These are phyloP conservation scores for Cytospora schulzeri DNA, from an alignment of 2,329 filamentous ascomycete species.

Conservation along the genomic window DNA sequence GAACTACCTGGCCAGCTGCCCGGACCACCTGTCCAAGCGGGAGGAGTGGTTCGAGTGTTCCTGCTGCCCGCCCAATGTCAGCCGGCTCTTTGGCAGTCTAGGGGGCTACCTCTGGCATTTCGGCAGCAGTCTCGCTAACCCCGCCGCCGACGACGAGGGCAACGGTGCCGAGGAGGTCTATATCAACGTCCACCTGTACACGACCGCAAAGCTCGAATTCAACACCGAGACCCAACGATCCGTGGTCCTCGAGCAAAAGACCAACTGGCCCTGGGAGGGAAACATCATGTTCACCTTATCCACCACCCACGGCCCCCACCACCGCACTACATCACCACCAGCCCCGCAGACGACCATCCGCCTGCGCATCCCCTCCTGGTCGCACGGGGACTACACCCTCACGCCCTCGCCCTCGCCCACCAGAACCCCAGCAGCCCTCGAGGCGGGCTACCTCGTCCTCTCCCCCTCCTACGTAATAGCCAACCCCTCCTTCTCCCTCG, in stretches of 20 bases:
- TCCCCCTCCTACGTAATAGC: slow-evolving; percentile 42
- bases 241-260: slow-evolving; percentile 50
- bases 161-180: slow-evolving; percentile 34
- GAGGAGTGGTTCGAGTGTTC: slow-evolving; percentile 61
- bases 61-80: slow-evolving; percentile 63
- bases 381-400: slow-evolving; percentile 38
- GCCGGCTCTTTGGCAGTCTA: slow-evolving; percentile 56
- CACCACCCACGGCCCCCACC: slow-evolving; percentile 26
- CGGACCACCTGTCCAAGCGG: slow-evolving; percentile 50
- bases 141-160: slow-evolving; percentile 31
- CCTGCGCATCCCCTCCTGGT: slow-evolving; percentile 59
- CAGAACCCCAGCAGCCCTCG: slow-evolving; percentile 30
- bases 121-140: slow-evolving; percentile 32
- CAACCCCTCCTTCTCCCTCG: slow-evolving; percentile 47
- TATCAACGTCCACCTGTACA: slow-evolving; percentile 60
- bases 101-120: slow-evolving; percentile 60
- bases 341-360: slow-evolving; percentile 43
- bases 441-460: slow-evolving; percentile 54
- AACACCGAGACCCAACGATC: slow-evolving; percentile 35
- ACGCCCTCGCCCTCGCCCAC: slow-evolving; percentile 37
- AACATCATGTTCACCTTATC: slow-evolving; percentile 49
- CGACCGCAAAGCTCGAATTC: slow-evolving; percentile 48
- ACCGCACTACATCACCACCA: background rate
- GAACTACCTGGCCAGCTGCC: slow-evolving; percentile 60
- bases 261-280: slow-evolving; percentile 61